A percentile compares a stretch with the other conserved stretches of the same genome.
phyloP scores from a whole-genome alignment of 345 rosid species.

The Excoecaria agallocha region DNA sequence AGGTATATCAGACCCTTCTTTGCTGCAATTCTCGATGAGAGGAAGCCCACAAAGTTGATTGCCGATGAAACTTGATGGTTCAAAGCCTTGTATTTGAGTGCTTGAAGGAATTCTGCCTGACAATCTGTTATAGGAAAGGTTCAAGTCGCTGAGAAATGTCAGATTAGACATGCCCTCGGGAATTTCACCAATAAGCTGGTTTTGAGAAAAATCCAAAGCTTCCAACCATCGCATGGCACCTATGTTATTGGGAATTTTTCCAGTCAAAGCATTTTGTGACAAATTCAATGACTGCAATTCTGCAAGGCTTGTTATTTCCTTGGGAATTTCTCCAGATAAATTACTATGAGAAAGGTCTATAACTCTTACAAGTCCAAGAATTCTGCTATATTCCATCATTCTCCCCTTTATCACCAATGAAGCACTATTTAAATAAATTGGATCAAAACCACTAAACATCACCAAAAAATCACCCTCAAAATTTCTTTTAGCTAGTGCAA shows the following conservation, averaged over 20 bases:
- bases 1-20: not conserved
- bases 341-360: not conserved
- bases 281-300: not conserved
- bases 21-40: not conserved
- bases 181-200: slow-evolving; percentile 10
- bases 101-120: slow-evolving; percentile 2
- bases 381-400: not conserved
- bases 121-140: not conserved
- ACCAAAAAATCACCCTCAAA: not conserved
- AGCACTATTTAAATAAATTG: not conserved
- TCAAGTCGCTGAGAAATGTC: not conserved
- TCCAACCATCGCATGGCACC: not conserved
- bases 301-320: not conserved
- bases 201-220: not conserved
- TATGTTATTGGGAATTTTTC: not conserved
- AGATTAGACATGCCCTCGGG: not conserved
- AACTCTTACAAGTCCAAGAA: slow-evolving; percentile 1
- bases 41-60: slow-evolving; percentile 12
- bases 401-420: not conserved
- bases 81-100: not conserved
- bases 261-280: not conserved
- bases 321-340: slow-evolving; percentile 4
- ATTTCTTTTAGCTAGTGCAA: no score
- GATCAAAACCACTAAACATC: not conserved
- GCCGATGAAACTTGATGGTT: not conserved